Evolutionary conservation across 176 grass and related monocot genomes (phyloP).

Genomic region (Hordeum marinum): DNA sequence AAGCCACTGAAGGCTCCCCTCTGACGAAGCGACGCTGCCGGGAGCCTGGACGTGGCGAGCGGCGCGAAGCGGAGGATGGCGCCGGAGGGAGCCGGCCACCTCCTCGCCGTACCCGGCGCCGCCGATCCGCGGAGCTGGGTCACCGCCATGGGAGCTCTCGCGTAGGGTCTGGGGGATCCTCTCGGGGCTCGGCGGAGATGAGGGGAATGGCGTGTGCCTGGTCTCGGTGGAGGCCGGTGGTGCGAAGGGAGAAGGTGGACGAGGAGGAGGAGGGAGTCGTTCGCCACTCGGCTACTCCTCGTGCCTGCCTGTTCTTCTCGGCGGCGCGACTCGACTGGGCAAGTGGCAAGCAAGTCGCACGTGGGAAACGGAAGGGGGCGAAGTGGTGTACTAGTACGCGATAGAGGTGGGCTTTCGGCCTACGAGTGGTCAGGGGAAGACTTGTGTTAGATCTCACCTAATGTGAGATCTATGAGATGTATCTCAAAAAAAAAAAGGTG

Average conservation of each 20-base stretch:
- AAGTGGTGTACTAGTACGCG: too few relatives aligned
- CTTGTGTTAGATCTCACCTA: too few relatives aligned
- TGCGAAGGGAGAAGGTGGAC: not conserved
- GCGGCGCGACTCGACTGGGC: too few relatives aligned
- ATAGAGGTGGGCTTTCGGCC: too few relatives aligned
- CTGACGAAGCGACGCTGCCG: slow-evolving; percentile 1
- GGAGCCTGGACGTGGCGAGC: slow-evolving; percentile 27
- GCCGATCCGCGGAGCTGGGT: slow-evolving; percentile 50
- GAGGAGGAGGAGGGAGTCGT: not conserved
- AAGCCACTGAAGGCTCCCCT: slow-evolving; percentile 4
- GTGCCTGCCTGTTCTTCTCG: too few relatives aligned
- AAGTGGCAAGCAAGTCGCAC: too few relatives aligned
- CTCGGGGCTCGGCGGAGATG: not conserved
- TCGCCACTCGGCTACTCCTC: not conserved
- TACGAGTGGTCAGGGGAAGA: too few relatives aligned
- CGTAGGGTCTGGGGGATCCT: not conserved
- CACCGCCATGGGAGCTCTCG: not conserved
- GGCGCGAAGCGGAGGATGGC: slow-evolving; percentile 37
- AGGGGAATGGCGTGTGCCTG: not conserved
- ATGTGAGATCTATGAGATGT: too few relatives aligned
- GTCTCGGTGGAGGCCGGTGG: not conserved
- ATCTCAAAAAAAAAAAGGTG: too few relatives aligned
- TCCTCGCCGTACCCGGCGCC: not conserved
- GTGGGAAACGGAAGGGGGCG: too few relatives aligned
- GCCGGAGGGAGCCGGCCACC: slow-evolving; percentile 15